phyloP scores from a whole-genome alignment of 1,284 basidiomycete genomes.

The Apiotrichum siamense region DNA sequence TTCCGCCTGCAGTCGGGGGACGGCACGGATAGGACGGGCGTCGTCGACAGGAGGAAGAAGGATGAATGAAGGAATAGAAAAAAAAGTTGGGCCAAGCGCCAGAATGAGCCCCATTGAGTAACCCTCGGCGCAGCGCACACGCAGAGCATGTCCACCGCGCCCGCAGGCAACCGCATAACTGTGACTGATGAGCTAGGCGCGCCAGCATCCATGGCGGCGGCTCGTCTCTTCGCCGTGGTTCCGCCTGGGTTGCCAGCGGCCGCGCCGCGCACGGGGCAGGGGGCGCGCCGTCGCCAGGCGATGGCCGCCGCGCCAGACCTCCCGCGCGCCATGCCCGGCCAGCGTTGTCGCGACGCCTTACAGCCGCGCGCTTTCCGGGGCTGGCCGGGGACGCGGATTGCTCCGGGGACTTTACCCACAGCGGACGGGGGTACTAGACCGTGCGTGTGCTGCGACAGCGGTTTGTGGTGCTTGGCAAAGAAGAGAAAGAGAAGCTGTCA shows the following conservation, averaged over 20 bases:
- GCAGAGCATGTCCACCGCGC: too few relatives aligned
- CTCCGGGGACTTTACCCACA: constrained; percentile 49
- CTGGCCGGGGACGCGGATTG: constrained; percentile 8
- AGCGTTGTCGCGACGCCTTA: too few relatives aligned
- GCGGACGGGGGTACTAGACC: constrained; percentile 20
- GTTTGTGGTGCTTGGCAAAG: constrained; percentile 35
- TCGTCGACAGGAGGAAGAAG: constrained; percentile 9
- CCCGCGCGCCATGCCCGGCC: too few relatives aligned
- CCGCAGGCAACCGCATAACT: constrained; percentile 47
- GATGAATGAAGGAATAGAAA: constrained; percentile 9
- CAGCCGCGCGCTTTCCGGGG: constrained; percentile 9
- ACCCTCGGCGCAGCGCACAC: constrained; percentile 20
- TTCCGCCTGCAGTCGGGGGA: too few relatives aligned
- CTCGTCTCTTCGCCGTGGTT: constrained; percentile 43
- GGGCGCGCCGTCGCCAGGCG: too few relatives aligned
- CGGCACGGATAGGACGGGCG: too few relatives aligned
- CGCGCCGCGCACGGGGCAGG: background rate
- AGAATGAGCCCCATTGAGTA: constrained; percentile 48
- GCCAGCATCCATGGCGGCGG: constrained; percentile 12
- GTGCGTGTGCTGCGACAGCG: constrained; percentile 44
- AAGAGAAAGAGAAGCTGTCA: constrained; percentile 1
- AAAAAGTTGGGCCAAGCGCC: constrained; percentile 33
- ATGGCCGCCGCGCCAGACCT: background rate
- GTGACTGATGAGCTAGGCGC: constrained; percentile 34
- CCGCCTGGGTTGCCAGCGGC: background rate